Conservation (phyloP, 306 rosid species). For the Fagus sylvatica region DNA sequence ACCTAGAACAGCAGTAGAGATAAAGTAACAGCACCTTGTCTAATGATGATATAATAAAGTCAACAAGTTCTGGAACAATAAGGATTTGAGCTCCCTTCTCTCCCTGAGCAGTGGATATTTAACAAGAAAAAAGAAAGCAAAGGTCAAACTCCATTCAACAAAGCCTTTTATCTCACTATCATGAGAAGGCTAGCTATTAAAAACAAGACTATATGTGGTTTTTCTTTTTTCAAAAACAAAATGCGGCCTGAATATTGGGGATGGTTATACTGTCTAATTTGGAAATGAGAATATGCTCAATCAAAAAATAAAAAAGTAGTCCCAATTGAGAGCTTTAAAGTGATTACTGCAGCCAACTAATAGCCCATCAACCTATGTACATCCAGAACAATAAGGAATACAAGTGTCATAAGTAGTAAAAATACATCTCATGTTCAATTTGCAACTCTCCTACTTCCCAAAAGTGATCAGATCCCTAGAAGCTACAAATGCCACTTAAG, state of each 20-base stretch:
- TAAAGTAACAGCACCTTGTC: conserved; percentile 61
- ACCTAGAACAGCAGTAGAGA: conserved; percentile 4
- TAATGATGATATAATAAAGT: conserved; percentile 63
- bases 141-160: not conserved
- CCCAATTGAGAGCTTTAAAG: not conserved
- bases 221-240: not conserved
- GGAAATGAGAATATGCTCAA: not conserved
- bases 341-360: not conserved
- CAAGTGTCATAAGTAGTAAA: not conserved
- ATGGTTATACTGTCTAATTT: not conserved
- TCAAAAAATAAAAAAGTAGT: not conserved
- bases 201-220: not conserved
- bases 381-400: not conserved
- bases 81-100: conserved; percentile 84
- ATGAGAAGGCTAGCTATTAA: not conserved
- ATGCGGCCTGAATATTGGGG: no score
- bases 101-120: conserved; percentile 51
- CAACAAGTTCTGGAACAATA: conserved; percentile 82
- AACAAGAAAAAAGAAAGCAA: not conserved
- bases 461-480: not conserved
- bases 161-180: not conserved
- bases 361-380: not conserved
- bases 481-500: not conserved
- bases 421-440: no score
- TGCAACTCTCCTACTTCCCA: not conserved